Conservation (phyloP, 352 stramenopile species). For the Pythium scleroteichum region DNA sequence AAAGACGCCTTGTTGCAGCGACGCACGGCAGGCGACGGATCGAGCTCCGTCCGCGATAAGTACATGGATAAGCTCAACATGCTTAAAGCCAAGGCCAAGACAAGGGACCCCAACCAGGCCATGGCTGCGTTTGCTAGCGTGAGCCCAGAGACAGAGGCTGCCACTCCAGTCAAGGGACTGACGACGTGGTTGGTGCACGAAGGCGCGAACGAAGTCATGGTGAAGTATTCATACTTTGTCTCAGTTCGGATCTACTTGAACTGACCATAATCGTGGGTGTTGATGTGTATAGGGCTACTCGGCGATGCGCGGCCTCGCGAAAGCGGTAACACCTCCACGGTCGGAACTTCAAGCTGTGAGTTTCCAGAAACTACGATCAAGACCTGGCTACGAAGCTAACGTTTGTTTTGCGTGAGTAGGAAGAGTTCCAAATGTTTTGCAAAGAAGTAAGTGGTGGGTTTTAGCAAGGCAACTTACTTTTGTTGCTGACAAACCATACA, state of each 20-base stretch:
- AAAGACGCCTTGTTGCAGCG: conserved; percentile 29
- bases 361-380: neutral
- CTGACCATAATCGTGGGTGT: conserved; percentile 5
- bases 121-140: conserved; percentile 26
- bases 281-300: conserved; percentile 58
- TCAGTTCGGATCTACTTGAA: neutral
- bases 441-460: conserved; percentile 46
- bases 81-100: conserved; percentile 61
- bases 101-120: conserved; percentile 29
- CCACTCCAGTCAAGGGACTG: conserved; percentile 36
- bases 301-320: conserved; percentile 57
- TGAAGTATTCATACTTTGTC: conserved; percentile 12
- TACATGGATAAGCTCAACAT: conserved; percentile 76
- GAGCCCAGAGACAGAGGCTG: neutral
- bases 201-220: conserved; percentile 68
- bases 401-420: conserved; percentile 27
- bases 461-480: neutral
- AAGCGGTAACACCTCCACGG: conserved; percentile 53
- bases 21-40: conserved; percentile 2
- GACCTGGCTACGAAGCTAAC: neutral
- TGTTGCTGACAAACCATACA: neutral
- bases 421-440: conserved; percentile 64
- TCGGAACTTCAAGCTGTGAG: conserved; percentile 54
- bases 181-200: conserved; percentile 77
- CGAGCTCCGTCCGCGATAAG: conserved; percentile 53